A percentile compares a stretch with the other conserved stretches of the same genome.
phyloP scores from a whole-genome alignment of 257 asterid species.

The Nicotiana undulata region DNA sequence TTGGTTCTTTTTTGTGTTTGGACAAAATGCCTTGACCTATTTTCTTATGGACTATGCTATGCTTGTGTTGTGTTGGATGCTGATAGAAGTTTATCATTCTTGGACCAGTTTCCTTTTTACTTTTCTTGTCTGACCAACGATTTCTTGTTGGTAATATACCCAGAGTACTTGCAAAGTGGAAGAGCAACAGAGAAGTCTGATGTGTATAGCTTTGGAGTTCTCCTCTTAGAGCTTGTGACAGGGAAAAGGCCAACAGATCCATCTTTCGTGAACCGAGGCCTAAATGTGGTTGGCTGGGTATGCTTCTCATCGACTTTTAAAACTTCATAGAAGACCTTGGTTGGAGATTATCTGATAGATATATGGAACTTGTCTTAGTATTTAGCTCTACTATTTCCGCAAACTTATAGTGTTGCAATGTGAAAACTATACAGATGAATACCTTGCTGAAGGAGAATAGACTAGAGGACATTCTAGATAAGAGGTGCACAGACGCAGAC shows the following conservation, averaged over 20 bases:
- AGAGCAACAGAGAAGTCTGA: conserved; percentile 90
- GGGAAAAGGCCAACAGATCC: conserved; percentile 97
- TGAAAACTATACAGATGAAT: conserved; percentile 48
- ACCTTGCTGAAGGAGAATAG: conserved; percentile 58
- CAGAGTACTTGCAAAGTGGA: conserved; percentile 96
- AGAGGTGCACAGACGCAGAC: conserved; percentile 62
- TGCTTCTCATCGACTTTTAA: neutral
- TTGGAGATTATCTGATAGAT: neutral
- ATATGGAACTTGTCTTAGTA: neutral
- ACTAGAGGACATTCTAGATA: conserved; percentile 60
- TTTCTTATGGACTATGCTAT: neutral
- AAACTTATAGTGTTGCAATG: neutral
- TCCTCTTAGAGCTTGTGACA: conserved; percentile 76
- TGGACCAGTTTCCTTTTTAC: neutral
- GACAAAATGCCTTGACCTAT: neutral
- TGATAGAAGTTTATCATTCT: neutral
- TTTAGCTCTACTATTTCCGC: neutral
- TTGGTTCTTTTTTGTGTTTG: neutral
- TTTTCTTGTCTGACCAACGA: neutral
- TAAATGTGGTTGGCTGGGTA: conserved; percentile 98
- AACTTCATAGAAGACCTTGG: neutral
- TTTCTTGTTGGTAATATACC: neutral
- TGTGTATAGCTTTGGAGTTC: conserved; percentile 93
- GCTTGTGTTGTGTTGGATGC: neutral
- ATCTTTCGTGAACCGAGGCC: conserved; percentile 61